Evolutionary conservation across 768 basidiomycete genomes (phyloP).

Genomic region (Lactarius vividus): DNA sequence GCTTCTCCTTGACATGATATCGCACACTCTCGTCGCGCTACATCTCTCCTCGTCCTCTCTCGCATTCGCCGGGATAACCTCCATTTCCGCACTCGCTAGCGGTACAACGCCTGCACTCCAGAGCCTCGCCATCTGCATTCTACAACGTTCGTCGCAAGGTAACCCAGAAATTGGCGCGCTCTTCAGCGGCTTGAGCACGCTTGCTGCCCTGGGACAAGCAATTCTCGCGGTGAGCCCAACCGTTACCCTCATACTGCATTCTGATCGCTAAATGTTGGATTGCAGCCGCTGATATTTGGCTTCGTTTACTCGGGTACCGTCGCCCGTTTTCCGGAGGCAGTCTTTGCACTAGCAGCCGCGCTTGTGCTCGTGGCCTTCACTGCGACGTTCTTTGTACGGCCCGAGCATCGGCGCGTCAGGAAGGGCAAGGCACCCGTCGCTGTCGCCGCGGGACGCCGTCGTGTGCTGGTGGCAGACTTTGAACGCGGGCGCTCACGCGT

Average conservation of each 20-base stretch:
- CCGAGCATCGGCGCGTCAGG: slow-evolving; percentile 25
- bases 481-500: slow-evolving; percentile 29
- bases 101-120: slow-evolving; percentile 68
- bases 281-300: slow-evolving; percentile 68
- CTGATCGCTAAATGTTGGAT: not conserved
- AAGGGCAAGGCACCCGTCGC: slow-evolving; percentile 25
- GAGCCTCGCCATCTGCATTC: slow-evolving; percentile 70
- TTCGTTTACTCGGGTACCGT: slow-evolving; percentile 64
- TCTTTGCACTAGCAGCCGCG: slow-evolving; percentile 60
- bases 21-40: slow-evolving; percentile 59
- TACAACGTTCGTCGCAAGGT: slow-evolving; percentile 40
- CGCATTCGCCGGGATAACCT: slow-evolving; percentile 58
- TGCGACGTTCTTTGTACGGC: slow-evolving; percentile 44
- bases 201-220: slow-evolving; percentile 64
- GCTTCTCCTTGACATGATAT: slow-evolving; percentile 62
- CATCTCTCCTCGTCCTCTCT: slow-evolving; percentile 43
- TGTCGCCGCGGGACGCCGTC: not conserved
- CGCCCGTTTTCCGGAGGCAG: slow-evolving; percentile 59
- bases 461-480: slow-evolving; percentile 5
- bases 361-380: slow-evolving; percentile 51
- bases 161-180: slow-evolving; percentile 48
- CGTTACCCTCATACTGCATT: slow-evolving; percentile 9
- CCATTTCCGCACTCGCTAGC: slow-evolving; percentile 61
- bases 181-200: slow-evolving; percentile 69
- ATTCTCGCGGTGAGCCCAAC: slow-evolving; percentile 45